Conservation (phyloP, 2,329 filamentous ascomycete genomes). For the Fusarium domesticum region DNA sequence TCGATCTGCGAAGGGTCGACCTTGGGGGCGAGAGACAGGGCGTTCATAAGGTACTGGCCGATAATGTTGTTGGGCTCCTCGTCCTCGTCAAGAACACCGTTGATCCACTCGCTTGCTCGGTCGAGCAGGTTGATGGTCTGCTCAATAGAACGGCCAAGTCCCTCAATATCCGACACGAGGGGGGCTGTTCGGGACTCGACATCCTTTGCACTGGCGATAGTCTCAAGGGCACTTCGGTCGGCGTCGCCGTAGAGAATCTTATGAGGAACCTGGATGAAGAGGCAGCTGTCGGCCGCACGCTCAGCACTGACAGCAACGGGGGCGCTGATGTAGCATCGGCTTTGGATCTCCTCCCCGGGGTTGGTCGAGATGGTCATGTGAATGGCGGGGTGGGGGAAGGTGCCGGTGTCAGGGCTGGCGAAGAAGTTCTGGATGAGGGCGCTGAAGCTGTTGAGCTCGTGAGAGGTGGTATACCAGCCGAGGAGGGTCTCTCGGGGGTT, state of each 20-base stretch:
- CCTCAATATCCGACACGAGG: conserved; percentile 85
- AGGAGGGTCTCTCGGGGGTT: conserved; percentile 91
- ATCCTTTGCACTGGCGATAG: conserved; percentile 80
- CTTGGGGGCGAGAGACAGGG: conserved; percentile 89
- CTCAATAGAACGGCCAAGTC: conserved; percentile 79
- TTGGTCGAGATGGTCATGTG: conserved; percentile 93
- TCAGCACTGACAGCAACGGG: conserved; percentile 94
- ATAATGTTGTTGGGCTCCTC: conserved; percentile 84
- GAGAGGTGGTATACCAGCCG: conserved; percentile 97
- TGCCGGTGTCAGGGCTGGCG: conserved; percentile 92
- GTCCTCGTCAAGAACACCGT: conserved; percentile 91
- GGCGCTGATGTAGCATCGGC: conserved; percentile 90
- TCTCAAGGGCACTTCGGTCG: conserved; percentile 66
- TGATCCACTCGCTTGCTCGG: conserved; percentile 87
- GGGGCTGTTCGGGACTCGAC: conserved; percentile 68
- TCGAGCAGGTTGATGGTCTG: conserved; percentile 87
- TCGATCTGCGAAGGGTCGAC: conserved; percentile 89
- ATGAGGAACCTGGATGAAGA: conserved; percentile 96
- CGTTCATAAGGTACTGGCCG: conserved; percentile 93
- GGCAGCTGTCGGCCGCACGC: conserved; percentile 90
- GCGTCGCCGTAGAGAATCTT: conserved; percentile 84
- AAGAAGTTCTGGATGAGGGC: conserved; percentile 99
- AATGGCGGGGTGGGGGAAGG: conserved; percentile 94
- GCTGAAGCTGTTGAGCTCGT: conserved; percentile 97
- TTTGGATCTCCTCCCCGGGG: conserved; percentile 83